A percentile compares a stretch with the other conserved stretches of the same genome.
Evolutionary conservation across 805 yeast species (phyloP).

Genomic region (Saccharomycopsis fermentans): DNA sequence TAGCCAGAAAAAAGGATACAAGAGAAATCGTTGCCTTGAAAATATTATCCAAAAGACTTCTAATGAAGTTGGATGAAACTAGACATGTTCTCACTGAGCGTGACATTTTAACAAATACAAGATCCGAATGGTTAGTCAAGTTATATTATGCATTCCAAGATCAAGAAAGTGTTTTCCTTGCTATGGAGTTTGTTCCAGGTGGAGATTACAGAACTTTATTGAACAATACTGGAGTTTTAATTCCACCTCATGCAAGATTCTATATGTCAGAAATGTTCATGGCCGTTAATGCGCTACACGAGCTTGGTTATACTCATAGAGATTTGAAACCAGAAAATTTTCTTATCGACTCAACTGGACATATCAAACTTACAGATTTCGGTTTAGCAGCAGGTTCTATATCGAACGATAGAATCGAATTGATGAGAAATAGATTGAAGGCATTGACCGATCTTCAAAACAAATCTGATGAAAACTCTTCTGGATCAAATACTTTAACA

Average conservation of each 20-base stretch:
- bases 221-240: constrained; percentile 84
- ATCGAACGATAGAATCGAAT: constrained; percentile 84
- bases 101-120: constrained; percentile 90
- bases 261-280: constrained; percentile 95
- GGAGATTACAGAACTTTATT: constrained; percentile 94
- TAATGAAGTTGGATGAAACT: constrained; percentile 87
- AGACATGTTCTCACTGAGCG: constrained; percentile 93
- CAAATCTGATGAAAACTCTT: background rate
- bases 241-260: constrained; percentile 92
- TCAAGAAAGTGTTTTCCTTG: constrained; percentile 76
- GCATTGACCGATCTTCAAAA: constrained; percentile 63
- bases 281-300: constrained; percentile 87
- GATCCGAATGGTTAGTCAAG: constrained; percentile 94
- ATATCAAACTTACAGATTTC: constrained; percentile 88
- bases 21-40: constrained; percentile 92
- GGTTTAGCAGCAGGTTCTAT: constrained; percentile 97
- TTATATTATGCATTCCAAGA: constrained; percentile 93
- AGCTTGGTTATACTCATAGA: constrained; percentile 91
- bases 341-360: constrained; percentile 81
- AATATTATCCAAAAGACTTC: constrained; percentile 75
- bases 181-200: constrained; percentile 99
- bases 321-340: constrained; percentile 95
- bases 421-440: constrained; percentile 65
- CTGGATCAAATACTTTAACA: constrained; percentile 35
- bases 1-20: constrained; percentile 90